These are phyloP conservation scores for Penicillium verhagenii DNA, from an alignment of 495 filamentous ascomycete species.

Conservation along the genomic window DNA sequence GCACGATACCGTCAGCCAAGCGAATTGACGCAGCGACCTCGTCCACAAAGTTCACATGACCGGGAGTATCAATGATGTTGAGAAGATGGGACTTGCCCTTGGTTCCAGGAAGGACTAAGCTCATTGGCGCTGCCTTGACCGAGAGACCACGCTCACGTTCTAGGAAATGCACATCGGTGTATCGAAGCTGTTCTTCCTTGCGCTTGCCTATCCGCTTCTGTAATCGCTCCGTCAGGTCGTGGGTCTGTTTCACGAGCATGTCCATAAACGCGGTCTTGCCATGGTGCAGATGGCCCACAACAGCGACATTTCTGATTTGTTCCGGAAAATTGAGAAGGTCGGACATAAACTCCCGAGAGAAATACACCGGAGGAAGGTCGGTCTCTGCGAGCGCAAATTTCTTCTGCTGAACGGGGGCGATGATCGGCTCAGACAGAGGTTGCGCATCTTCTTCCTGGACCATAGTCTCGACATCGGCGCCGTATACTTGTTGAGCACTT, in stretches of 20 bases:
- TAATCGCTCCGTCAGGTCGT: slow-evolving; percentile 74
- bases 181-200: slow-evolving; percentile 86
- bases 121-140: slow-evolving; percentile 94
- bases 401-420: slow-evolving; percentile 89
- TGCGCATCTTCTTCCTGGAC: slow-evolving; percentile 98
- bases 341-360: slow-evolving; percentile 87
- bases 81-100: slow-evolving; percentile 94
- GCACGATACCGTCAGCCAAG: slow-evolving; percentile 84
- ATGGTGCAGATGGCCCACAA: slow-evolving; percentile 93
- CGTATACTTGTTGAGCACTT: slow-evolving; percentile 92
- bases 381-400: slow-evolving; percentile 93
- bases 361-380: slow-evolving; percentile 84
- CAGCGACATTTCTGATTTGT: slow-evolving; percentile 86
- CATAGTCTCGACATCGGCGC: slow-evolving; percentile 87
- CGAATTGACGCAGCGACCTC: slow-evolving; percentile 88
- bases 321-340: slow-evolving; percentile 96
- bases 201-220: slow-evolving; percentile 78
- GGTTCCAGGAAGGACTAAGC: slow-evolving; percentile 78
- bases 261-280: slow-evolving; percentile 98
- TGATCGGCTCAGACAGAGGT: slow-evolving; percentile 85
- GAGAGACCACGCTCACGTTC: slow-evolving; percentile 91
- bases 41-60: slow-evolving; percentile 97
- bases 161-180: slow-evolving; percentile 87
- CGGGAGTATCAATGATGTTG: slow-evolving; percentile 94
- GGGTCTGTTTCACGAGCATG: slow-evolving; percentile 94